Base-by-base conservation (phyloP, 345 rosid genomes). In the Murraya koenigii region DNA sequence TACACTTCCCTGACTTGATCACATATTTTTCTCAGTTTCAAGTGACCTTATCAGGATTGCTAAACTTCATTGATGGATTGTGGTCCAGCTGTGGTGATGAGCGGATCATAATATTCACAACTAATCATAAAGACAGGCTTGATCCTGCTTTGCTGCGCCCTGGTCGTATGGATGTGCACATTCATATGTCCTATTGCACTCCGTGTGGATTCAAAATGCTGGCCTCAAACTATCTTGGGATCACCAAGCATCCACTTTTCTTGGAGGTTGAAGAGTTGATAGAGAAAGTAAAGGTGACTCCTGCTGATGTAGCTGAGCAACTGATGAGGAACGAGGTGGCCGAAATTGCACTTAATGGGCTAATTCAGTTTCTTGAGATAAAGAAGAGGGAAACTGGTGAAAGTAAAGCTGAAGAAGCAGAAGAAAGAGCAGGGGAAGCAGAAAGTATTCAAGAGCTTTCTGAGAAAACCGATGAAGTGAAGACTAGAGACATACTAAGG, bases 41-140 rank as follows among this genome's bases (percentile, higher is more conserved):
- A 17, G 49, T 44, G 15, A 44, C 84, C 7, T 74, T 82, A n/a
- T 82, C 84, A 54, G 84, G 84, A 26, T 26, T 84, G 47, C 78
- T 84, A 23, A 81, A 84, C 65, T 84, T 81, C 70, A 26, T 81
- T 5, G 87, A 81, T 52, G 87, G 84, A 63, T 69, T 84, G 39
- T 81, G 87, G 87, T 81, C 87, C 3, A 84, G 84, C 71, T 79
- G 84, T 25, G 84, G 81, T n/a, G 87, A 84, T 58, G 87, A 77
- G 39, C 65, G 84, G 75, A 81, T 84, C 38, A 79, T 84, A 59
- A 78, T 84, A 61, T 81, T 84, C 78, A 84, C 82, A 30, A 84
- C 82, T 19, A 84, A 84, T 44, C 81, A 79, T 69, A 84, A 75
- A 67, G 84, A 81, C 3, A 36, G 22, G 60, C 82, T 82, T 33